phyloP scores from a whole-genome alignment of 2,329 filamentous ascomycete species.

The Sclerotinia nivalis region DNA sequence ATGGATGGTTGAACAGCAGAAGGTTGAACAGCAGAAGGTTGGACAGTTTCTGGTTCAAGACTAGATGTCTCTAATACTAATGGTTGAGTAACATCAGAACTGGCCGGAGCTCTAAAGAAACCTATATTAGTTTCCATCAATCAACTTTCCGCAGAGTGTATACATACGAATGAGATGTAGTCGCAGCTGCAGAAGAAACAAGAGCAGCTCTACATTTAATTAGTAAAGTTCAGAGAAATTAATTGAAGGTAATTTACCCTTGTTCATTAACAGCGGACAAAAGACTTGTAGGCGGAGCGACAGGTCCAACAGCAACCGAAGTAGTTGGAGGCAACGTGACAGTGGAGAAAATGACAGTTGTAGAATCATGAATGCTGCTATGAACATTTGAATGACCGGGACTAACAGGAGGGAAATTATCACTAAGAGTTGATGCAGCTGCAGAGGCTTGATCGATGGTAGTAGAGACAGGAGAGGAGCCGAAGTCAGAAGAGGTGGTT shows the following conservation, averaged over 20 bases:
- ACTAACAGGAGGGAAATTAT: not conserved
- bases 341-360: not conserved
- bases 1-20: not conserved
- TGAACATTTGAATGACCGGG: not conserved
- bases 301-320: not conserved
- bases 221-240: not conserved
- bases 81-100: not conserved
- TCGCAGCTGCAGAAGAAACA: not conserved
- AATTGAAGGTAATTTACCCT: not conserved
- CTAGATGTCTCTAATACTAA: not conserved
- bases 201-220: not conserved
- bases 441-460: not conserved
- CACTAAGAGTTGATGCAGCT: not conserved
- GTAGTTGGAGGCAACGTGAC: not conserved
- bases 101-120: not conserved
- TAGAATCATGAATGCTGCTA: not conserved
- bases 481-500: not conserved
- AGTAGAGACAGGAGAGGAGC: not conserved
- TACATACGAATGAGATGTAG: not conserved
- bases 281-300: not conserved
- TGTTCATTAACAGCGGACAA: not conserved
- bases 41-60: not conserved
- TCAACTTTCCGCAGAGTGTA: not conserved
- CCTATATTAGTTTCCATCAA: not conserved
- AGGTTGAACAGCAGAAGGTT: not conserved